These are phyloP conservation scores for Dittrichia graveolens DNA, from an alignment of 129 eudicot genomes.

Conservation along the genomic window DNA sequence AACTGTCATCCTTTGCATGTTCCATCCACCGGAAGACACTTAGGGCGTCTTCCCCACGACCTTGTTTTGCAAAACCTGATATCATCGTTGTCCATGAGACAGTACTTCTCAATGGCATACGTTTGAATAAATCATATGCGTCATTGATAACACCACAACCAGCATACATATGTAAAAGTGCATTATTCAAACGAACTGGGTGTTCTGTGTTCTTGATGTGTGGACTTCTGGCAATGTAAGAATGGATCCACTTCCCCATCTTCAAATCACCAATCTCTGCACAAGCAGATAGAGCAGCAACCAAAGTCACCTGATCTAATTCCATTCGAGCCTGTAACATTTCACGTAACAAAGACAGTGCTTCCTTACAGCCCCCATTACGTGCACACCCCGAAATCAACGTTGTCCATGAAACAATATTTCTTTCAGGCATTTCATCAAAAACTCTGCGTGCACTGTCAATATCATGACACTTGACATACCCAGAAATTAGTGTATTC, in stretches of 20 bases:
- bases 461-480: slow-evolving; percentile 40
- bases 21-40: slow-evolving; percentile 54
- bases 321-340: slow-evolving; percentile 44
- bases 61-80: slow-evolving; percentile 69
- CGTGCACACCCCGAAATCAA: slow-evolving; percentile 57
- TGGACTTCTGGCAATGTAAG: slow-evolving; percentile 32
- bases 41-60: slow-evolving; percentile 60
- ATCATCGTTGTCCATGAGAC: slow-evolving; percentile 83
- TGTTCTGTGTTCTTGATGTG: slow-evolving; percentile 23
- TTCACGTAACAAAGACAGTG: slow-evolving; percentile 43
- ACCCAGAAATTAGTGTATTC: slow-evolving; percentile 62
- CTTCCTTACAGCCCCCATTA: slow-evolving; percentile 51
- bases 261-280: slow-evolving; percentile 71
- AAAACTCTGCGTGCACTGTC: slow-evolving; percentile 44
- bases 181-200: slow-evolving; percentile 49
- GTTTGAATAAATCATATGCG: slow-evolving; percentile 46
- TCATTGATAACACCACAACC: slow-evolving; percentile 65
- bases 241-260: slow-evolving; percentile 70
- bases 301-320: slow-evolving; percentile 55
- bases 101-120: slow-evolving; percentile 45
- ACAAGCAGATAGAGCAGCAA: slow-evolving; percentile 65
- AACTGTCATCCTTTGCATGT: slow-evolving; percentile 14
- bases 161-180: slow-evolving; percentile 75
- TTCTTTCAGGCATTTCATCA: slow-evolving; percentile 63
- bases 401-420: slow-evolving; percentile 66